Conservation (phyloP, 345 rosid genomes). For the Brassica nigra region DNA sequence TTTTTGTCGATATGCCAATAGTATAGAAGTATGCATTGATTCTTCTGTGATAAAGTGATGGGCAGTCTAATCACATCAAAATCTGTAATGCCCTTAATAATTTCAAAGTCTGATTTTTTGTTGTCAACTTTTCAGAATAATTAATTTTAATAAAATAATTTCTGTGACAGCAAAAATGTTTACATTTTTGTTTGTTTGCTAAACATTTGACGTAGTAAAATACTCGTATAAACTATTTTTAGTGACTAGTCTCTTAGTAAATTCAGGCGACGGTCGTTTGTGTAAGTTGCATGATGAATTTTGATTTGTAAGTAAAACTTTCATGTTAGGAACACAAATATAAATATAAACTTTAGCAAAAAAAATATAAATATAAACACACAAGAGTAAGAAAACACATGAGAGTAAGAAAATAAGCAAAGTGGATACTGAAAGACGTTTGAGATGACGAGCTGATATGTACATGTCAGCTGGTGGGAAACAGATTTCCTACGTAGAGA, state of each 20-base stretch:
- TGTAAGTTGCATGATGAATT: neutral
- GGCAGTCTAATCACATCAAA: constrained; percentile 57
- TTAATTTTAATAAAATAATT: neutral
- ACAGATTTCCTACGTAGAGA: constrained; percentile 45
- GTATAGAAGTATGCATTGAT: constrained; percentile 34
- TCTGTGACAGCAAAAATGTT: neutral
- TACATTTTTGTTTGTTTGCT: neutral
- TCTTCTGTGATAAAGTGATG: constrained; percentile 47
- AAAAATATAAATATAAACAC: neutral
- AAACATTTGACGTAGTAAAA: constrained; percentile 5
- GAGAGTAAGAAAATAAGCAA: neutral
- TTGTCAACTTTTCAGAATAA: constrained; percentile 31
- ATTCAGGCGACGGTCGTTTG: neutral
- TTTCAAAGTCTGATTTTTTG: constrained; percentile 35
- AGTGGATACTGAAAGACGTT: constrained; percentile 33
- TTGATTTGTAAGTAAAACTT: neutral
- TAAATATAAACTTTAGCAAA: too few relatives aligned
- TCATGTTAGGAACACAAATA: neutral
- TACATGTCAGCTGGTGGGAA: constrained; percentile 45
- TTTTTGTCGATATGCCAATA: constrained; percentile 41
- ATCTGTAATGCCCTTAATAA: constrained; percentile 45
- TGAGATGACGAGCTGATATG: constrained; percentile 42
- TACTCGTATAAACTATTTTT: neutral
- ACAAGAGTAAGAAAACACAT: neutral
- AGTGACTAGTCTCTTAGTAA: constrained; percentile 22